These are phyloP conservation scores for Nitzschia putrida DNA, from an alignment of 108 stramenopile species.

Conservation along the genomic window DNA sequence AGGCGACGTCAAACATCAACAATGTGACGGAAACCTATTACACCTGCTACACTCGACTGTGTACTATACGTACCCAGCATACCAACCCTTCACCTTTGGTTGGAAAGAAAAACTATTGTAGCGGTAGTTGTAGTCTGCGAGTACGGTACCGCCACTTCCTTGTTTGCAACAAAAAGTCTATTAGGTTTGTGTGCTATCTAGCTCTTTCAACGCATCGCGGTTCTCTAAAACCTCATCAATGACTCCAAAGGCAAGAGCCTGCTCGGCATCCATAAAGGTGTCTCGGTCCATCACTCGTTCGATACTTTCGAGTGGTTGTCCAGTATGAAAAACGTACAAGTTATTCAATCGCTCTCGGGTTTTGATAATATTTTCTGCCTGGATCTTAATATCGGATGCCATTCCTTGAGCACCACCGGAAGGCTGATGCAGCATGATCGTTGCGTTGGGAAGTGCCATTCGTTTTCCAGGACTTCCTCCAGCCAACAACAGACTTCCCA, in stretches of 20 bases:
- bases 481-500: constrained; percentile 90
- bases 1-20: no score
- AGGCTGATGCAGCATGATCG: constrained; percentile 96
- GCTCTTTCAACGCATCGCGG: constrained; percentile 29
- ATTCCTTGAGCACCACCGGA: constrained; percentile 93
- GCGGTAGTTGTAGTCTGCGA: no score
- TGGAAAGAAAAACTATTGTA: no score
- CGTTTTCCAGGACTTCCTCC: constrained; percentile 81
- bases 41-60: no score
- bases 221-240: constrained; percentile 87
- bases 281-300: constrained; percentile 96
- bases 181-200: no score
- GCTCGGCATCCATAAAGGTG: constrained; percentile 85
- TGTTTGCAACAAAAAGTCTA: no score
- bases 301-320: constrained; percentile 70
- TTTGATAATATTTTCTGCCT: constrained; percentile 82
- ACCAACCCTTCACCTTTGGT: no score
- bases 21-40: no score
- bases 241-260: constrained; percentile 90
- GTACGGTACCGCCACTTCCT: no score
- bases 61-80: no score
- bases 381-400: constrained; percentile 94
- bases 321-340: constrained; percentile 88
- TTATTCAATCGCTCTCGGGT: constrained; percentile 76
- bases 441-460: constrained; percentile 85